These are phyloP conservation scores for Chaetomiaceae sp. DNA, from an alignment of 2,329 filamentous ascomycete species.

Conservation along the genomic window DNA sequence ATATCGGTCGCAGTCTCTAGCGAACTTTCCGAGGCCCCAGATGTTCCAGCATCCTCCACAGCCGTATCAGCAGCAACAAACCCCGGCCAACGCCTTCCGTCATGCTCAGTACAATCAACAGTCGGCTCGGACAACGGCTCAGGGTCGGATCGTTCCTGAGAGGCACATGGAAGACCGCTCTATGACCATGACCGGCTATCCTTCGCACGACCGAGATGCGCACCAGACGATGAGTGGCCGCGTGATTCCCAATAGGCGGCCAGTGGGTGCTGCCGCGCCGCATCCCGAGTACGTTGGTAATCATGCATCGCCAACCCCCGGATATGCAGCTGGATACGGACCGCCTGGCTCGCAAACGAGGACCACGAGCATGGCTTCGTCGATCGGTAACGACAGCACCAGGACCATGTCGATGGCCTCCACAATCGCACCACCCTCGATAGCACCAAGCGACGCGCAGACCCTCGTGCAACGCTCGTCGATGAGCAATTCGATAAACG, in stretches of 20 bases:
- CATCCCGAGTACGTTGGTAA: slow-evolving; percentile 18
- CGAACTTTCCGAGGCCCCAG: slow-evolving; percentile 66
- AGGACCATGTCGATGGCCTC: slow-evolving; percentile 93
- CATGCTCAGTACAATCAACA: slow-evolving; percentile 67
- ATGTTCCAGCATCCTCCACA: slow-evolving; percentile 58
- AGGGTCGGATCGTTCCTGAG: slow-evolving; percentile 87
- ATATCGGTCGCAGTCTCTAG: slow-evolving; percentile 91
- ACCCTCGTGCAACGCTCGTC: slow-evolving; percentile 53
- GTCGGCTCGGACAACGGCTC: slow-evolving; percentile 76
- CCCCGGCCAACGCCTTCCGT: slow-evolving; percentile 69
- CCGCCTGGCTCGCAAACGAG: slow-evolving; percentile 53
- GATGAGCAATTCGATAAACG: slow-evolving; percentile 50
- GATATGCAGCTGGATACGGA: slow-evolving; percentile 37
- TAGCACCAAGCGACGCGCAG: slow-evolving; percentile 51
- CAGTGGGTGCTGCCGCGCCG: slow-evolving; percentile 33
- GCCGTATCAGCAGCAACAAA: slow-evolving; percentile 34
- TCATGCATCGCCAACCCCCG: slow-evolving; percentile 31
- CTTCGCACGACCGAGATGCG: slow-evolving; percentile 68
- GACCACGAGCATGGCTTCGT: slow-evolving; percentile 59
- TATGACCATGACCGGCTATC: slow-evolving; percentile 85
- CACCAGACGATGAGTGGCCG: slow-evolving; percentile 93
- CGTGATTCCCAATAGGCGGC: slow-evolving; percentile 73
- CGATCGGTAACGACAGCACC: slow-evolving; percentile 45
- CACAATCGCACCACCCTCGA: slow-evolving; percentile 62
- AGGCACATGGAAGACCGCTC: slow-evolving; percentile 78